A percentile compares a stretch with the other conserved stretches of the same genome.
phyloP scores from a whole-genome alignment of 768 basidiomycete genomes.

The Rhodotorula taiwanensis region DNA sequence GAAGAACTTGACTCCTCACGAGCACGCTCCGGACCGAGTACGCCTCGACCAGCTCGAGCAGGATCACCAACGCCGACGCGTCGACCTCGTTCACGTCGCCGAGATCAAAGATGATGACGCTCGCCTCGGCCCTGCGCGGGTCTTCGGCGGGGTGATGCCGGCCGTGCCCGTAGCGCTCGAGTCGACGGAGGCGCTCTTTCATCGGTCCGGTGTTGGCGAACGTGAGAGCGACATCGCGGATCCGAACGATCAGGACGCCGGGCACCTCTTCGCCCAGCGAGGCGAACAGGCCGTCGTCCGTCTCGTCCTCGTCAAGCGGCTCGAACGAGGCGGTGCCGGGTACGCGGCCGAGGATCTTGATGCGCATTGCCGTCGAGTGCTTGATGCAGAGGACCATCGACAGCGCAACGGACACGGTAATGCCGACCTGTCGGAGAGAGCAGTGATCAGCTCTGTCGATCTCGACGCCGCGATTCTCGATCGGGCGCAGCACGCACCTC shows the following conservation, averaged over 20 bases:
- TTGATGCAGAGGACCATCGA: slow-evolving; percentile 83
- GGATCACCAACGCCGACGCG: slow-evolving; percentile 53
- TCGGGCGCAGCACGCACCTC: slow-evolving; percentile 52
- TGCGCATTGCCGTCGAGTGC: slow-evolving; percentile 76
- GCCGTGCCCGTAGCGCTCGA: slow-evolving; percentile 79
- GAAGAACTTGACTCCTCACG: slow-evolving; percentile 5
- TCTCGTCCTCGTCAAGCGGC: slow-evolving; percentile 77
- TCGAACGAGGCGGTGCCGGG: slow-evolving; percentile 86
- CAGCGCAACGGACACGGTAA: slow-evolving; percentile 78
- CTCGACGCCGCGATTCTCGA: no score
- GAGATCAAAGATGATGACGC: slow-evolving; percentile 61
- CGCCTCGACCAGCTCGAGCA: slow-evolving; percentile 35
- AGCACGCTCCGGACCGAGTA: slow-evolving; percentile 28
- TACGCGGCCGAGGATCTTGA: slow-evolving; percentile 86
- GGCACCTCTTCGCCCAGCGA: slow-evolving; percentile 51
- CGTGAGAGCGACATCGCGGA: slow-evolving; percentile 73
- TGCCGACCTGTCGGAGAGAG: slow-evolving; percentile 54
- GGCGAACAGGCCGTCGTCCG: slow-evolving; percentile 45
- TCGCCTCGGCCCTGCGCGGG: slow-evolving; percentile 45
- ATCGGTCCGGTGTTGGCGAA: slow-evolving; percentile 95
- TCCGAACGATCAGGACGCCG: slow-evolving; percentile 77
- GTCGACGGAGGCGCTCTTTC: slow-evolving; percentile 74
- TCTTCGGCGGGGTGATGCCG: slow-evolving; percentile 82
- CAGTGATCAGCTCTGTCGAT: neutral
- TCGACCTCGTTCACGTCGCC: slow-evolving; percentile 85